Evolutionary conservation across 257 asterid species (phyloP), one percentile per base, ranked within the genome.

Genomic region (Petrea volubilis): DNA sequence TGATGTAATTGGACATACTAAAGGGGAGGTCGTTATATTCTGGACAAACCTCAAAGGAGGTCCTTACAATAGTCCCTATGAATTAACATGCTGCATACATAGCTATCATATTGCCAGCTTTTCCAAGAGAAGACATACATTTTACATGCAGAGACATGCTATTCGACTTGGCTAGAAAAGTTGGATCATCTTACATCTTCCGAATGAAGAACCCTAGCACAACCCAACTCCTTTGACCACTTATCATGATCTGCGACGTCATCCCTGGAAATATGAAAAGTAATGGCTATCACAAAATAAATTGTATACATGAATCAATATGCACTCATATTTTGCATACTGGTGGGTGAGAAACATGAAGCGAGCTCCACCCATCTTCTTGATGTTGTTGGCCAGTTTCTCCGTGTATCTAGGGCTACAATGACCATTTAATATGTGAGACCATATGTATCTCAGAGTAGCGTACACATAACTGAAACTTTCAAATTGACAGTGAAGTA

Each of bases 261-360:
- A 81, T 88, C 96, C 79, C 92, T 86, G 82, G 62, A 70, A 49
- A 40, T 21, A 47, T 57, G 56, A 59, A 38, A 10, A 62, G 62
- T 33, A 52, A 67, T 73, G 31, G 63, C 44, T 62, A 46, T 57
- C 38, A 70, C 60, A 64, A 67, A 46, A 33, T 41, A 66, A 69
- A 57, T 67, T 62, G 64, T 57, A 43, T 27, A 50, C 43, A 60
- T 6, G 34, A 56, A 56, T 29, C n/a, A 66, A 52, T 36, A 21
- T 5, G 5, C 41, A 24, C 49, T 40, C 28, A 14, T 21, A 43
- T 65, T 55, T 72, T 33, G 53, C 79, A 25, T 85, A 85, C 95
- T 47, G 84, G 87, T 88, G 92, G 20, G 90, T 86, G 65, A 88
- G 96, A 79, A 88, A 88, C 92, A 88, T 88, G 70, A 70, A 88